Conservation (phyloP, 2,329 filamentous ascomycete species). For the Pseudogymnoascus sp. region DNA sequence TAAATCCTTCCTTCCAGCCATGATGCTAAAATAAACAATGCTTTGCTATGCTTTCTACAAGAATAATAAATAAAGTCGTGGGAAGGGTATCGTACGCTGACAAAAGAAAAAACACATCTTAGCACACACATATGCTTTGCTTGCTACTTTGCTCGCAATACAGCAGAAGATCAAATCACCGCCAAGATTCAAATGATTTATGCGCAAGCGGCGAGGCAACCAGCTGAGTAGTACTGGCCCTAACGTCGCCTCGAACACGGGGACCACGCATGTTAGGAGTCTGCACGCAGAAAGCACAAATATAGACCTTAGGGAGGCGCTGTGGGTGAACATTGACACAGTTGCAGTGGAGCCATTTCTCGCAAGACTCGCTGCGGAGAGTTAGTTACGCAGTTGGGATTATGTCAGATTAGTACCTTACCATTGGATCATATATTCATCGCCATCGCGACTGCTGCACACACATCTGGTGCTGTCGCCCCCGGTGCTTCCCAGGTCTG, state of each 20-base stretch:
- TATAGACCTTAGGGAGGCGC: slow-evolving; percentile 50
- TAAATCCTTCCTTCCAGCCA: neutral
- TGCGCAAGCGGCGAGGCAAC: slow-evolving; percentile 34
- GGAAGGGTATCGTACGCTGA: slow-evolving; percentile 8
- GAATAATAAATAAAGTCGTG: slow-evolving; percentile 2
- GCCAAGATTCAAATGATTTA: slow-evolving; percentile 36
- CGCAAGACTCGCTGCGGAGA: slow-evolving; percentile 48
- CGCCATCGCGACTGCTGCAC: slow-evolving; percentile 37
- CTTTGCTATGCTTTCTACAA: slow-evolving; percentile 5
- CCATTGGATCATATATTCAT: slow-evolving; percentile 56
- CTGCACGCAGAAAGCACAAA: slow-evolving; percentile 54
- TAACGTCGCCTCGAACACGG: slow-evolving; percentile 34
- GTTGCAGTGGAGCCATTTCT: slow-evolving; percentile 55
- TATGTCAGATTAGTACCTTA: slow-evolving; percentile 29
- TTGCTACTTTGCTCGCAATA: neutral
- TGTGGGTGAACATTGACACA: slow-evolving; percentile 51
- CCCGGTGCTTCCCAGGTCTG: slow-evolving; percentile 24
- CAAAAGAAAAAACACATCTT: neutral
- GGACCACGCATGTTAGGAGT: slow-evolving; percentile 46
- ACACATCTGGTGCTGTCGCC: slow-evolving; percentile 43
- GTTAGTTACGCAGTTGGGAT: slow-evolving; percentile 15
- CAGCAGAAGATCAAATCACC: slow-evolving; percentile 23
- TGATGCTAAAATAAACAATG: neutral
- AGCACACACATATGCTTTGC: neutral
- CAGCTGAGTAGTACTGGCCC: slow-evolving; percentile 14